Evolutionary conservation across 768 basidiomycete species (phyloP).

Genomic region (Boletus patriciae): DNA sequence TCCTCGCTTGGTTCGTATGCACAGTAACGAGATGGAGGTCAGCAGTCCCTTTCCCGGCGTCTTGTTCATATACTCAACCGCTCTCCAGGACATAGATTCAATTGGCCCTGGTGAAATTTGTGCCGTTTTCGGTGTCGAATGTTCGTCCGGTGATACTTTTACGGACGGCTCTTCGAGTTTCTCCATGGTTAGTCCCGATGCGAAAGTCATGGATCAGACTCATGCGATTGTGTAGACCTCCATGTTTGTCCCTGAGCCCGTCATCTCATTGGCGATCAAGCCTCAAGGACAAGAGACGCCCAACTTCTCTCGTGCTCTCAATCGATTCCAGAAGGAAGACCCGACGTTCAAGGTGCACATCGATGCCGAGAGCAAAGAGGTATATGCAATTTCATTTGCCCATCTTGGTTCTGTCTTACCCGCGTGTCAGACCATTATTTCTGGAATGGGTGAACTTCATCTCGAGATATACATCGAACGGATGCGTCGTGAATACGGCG

Average conservation of each 20-base stretch:
- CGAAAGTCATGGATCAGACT: neutral
- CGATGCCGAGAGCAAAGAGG: constrained; percentile 93
- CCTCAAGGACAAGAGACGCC: constrained; percentile 91
- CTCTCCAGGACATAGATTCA: constrained; percentile 75
- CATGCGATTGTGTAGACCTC: constrained; percentile 62
- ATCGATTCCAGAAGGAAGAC: constrained; percentile 98
- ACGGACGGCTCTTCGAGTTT: constrained; percentile 87
- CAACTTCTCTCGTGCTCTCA: constrained; percentile 94
- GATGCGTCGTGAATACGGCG: constrained; percentile 97
- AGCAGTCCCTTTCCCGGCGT: constrained; percentile 14
- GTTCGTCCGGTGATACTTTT: constrained; percentile 97
- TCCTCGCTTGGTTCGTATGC: constrained; percentile 94
- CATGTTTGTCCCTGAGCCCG: constrained; percentile 98
- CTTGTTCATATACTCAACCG: neutral
- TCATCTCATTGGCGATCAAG: constrained; percentile 93
- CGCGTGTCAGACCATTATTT: constrained; percentile 85
- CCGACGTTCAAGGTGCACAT: constrained; percentile 98
- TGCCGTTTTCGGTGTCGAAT: constrained; percentile 98
- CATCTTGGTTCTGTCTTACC: neutral
- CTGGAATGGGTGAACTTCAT: constrained; percentile 99
- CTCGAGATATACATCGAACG: constrained; percentile 99
- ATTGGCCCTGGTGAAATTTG: constrained; percentile 99
- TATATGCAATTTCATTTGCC: constrained; percentile 27
- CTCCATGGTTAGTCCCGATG: constrained; percentile 72
- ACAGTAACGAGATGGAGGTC: constrained; percentile 99